Conservation (phyloP, 148 eudicot species). For the Camellia sinensis region DNA sequence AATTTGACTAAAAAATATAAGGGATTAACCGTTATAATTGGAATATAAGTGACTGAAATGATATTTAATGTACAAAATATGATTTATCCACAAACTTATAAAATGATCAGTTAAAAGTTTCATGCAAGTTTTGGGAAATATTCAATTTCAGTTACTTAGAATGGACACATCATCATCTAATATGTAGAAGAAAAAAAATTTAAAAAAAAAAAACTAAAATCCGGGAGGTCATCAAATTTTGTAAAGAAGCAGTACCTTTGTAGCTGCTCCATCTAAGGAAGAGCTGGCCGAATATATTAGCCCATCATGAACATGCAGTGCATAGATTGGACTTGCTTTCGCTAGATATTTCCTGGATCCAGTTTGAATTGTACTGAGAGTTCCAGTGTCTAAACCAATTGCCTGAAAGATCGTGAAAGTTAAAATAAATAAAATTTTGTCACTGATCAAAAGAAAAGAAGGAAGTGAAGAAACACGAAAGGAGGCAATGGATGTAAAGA, state of each 20-base stretch:
- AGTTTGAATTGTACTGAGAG: conserved; percentile 33
- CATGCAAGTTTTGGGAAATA: background rate
- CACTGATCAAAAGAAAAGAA: too few relatives aligned
- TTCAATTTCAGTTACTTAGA: background rate
- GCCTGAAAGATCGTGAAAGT: conserved; percentile 28
- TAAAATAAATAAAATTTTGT: too few relatives aligned
- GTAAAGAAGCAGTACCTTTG: conserved; percentile 30
- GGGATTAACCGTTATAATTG: too few relatives aligned
- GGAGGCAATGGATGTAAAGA: background rate
- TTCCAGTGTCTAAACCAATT: conserved; percentile 48
- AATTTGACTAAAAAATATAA: too few relatives aligned
- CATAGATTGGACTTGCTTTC: conserved; percentile 38
- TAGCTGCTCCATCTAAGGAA: conserved; percentile 39
- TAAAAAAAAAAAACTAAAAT: background rate
- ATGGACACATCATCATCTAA: too few relatives aligned
- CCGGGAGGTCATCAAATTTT: too few relatives aligned
- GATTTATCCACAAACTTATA: background rate
- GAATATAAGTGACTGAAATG: too few relatives aligned
- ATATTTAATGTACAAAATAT: too few relatives aligned
- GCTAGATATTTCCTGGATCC: conserved; percentile 40
- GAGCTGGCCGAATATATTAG: conserved; percentile 36
- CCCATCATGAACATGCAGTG: conserved; percentile 40
- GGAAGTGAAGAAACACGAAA: background rate
- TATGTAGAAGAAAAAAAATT: background rate
- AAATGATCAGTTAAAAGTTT: background rate